These are phyloP conservation scores for Beauveria bassiana DNA, from an alignment of 2,329 filamentous ascomycete genomes.

Conservation along the genomic window DNA sequence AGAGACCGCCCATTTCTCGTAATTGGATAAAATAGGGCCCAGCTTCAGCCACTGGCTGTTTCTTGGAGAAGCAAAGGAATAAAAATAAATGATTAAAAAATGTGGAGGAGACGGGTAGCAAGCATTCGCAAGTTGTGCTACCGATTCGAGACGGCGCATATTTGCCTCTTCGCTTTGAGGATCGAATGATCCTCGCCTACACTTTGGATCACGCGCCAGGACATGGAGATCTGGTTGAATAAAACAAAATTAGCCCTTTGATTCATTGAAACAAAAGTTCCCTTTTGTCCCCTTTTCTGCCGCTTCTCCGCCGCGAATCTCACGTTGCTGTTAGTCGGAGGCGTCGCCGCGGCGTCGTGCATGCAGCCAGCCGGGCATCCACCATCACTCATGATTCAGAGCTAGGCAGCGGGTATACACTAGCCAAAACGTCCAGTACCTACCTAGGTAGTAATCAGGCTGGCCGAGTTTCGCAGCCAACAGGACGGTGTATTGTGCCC, in stretches of 20 bases:
- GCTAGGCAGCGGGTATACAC: neutral
- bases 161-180: neutral
- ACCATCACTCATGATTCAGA: neutral
- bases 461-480: constrained; percentile 1
- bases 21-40: neutral
- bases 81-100: neutral
- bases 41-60: neutral
- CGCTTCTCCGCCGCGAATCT: neutral
- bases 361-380: neutral
- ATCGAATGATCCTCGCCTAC: neutral
- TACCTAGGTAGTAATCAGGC: neutral
- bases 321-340: neutral
- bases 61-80: neutral
- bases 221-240: neutral
- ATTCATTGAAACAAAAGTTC: neutral
- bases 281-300: neutral
- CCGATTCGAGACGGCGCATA: constrained; percentile 7
- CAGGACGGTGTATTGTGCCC: constrained; percentile 1
- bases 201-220: neutral
- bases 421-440: neutral
- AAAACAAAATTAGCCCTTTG: neutral
- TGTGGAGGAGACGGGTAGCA: constrained; percentile 5
- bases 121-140: constrained; percentile 4
- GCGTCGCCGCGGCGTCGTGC: neutral
- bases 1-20: constrained; percentile 2